A percentile compares a stretch with the other conserved stretches of the same genome.
phyloP scores from a whole-genome alignment of 2,329 filamentous ascomycete species.

The Metarhizium guizhouense region DNA sequence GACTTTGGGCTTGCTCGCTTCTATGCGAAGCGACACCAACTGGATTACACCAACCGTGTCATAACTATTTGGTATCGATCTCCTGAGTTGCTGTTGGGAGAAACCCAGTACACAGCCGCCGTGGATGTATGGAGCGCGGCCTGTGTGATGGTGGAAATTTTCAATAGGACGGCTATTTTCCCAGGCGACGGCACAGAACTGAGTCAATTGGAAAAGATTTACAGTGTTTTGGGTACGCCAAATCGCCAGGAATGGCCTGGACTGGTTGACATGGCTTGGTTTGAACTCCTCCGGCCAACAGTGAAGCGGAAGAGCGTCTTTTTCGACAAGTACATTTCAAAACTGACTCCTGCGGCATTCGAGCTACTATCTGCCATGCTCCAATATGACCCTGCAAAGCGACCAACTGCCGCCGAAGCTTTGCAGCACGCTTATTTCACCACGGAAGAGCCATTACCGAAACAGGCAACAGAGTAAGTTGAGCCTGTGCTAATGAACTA shows the following conservation, averaged over 20 bases:
- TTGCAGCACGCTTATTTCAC: conserved; percentile 84
- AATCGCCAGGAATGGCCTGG: conserved; percentile 79
- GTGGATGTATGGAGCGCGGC: conserved; percentile 97
- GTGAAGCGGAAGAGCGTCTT: conserved; percentile 68
- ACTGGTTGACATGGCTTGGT: conserved; percentile 93
- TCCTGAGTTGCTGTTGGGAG: conserved; percentile 80
- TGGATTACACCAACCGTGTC: conserved; percentile 96
- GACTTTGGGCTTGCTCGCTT: conserved; percentile 96
- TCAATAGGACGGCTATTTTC: conserved; percentile 87
- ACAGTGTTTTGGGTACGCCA: conserved; percentile 82
- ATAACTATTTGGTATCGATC: conserved; percentile 98
- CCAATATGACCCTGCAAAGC: conserved; percentile 73
- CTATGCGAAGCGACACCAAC: conserved; percentile 82
- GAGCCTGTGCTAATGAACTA: too few relatives aligned
- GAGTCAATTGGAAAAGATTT: conserved; percentile 94
- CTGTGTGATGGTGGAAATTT: conserved; percentile 94
- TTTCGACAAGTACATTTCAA: conserved; percentile 70
- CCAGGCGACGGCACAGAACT: conserved; percentile 94
- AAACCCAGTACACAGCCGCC: conserved; percentile 81
- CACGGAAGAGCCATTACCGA: conserved; percentile 65
- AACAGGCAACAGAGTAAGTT: conserved; percentile 73
- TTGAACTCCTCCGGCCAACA: conserved; percentile 76
- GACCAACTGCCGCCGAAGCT: conserved; percentile 76
- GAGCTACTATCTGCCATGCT: conserved; percentile 81
- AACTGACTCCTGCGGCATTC: conserved; percentile 71